Evolutionary conservation across 352 stramenopile species (phyloP), one percentile per base, ranked within the genome.

Genomic region (Phytophthora ramorum): DNA sequence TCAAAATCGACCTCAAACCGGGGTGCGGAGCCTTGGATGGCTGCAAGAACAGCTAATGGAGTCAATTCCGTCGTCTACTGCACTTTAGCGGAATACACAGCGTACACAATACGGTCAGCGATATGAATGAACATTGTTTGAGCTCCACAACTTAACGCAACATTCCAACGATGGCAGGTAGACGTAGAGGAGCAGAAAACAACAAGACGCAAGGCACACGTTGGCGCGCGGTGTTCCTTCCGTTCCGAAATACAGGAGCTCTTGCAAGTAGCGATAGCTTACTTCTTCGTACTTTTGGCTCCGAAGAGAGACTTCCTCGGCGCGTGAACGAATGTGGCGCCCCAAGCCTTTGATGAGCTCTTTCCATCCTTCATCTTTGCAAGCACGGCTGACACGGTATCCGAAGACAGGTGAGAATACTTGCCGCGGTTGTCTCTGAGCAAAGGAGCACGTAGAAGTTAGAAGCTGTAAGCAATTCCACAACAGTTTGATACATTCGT

Each of bases 301-400:
- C 85, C 81, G 41, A 92, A 76, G 19, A 92, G 69, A 10, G 65
- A 76, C 46, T 90, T 90, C 46, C 79, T 82, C 6, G 71, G 50
- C 14, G 67, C 67, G 16, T 68, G 55, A n/a, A 77, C 64, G 22
- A 78, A 84, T 0, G 55, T 73, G 3, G 66, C 50, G 12, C 78
- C 80, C 83, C 79, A 89, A 0, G 77, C 75, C 44, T 78, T 81
- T 7, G 78, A 88, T 3, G 69, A 71, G 1, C 48, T 76, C 40
- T 92, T 92, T 12, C 61, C 45, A 46, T 89, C 83, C 47, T 92
- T 92, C 67, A 91, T 76, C 57, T 94, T 94, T n/a, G 81, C 81
- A 5, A 84, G 70, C 26, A 94, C 78, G 2, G 70, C 75, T 0
- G 79, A 71, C n/a, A 94, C 81, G 2, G 72, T 91, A 16, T 91